Percentiles rank a stretch among this genome's conserved stretches.
Evolutionary conservation across 2,329 filamentous ascomycete genomes (phyloP).

Genomic region (Hymenoscyphus occultus): DNA sequence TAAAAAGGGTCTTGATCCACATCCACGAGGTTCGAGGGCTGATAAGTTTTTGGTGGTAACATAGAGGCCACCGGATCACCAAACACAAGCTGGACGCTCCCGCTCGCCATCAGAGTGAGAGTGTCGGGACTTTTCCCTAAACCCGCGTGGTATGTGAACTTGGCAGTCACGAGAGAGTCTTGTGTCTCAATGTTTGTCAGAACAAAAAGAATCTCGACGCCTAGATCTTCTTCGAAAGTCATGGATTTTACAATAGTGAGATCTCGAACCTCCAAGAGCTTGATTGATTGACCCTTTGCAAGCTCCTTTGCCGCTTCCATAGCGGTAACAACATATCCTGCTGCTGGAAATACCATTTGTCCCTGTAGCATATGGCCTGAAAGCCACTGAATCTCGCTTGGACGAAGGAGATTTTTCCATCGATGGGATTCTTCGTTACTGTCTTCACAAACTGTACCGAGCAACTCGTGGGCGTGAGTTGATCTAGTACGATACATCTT

Average conservation of each 20-base stretch:
- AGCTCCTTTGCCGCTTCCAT: conserved; percentile 41
- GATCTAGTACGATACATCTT: conserved; percentile 13
- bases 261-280: conserved; percentile 32
- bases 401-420: conserved; percentile 20
- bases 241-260: conserved; percentile 21
- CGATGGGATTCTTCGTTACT: conserved; percentile 14
- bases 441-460: conserved; percentile 10
- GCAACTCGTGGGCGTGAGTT: conserved; percentile 17
- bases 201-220: conserved; percentile 16
- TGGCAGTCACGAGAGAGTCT: not conserved
- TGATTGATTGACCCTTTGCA: conserved; percentile 9
- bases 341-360: conserved; percentile 43
- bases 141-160: conserved; percentile 10
- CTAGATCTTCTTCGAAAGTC: conserved; percentile 16
- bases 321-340: conserved; percentile 49
- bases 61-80: not conserved
- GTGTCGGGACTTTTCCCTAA: not conserved
- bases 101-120: conserved; percentile 9
- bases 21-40: conserved; percentile 11
- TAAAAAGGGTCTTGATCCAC: conserved; percentile 21
- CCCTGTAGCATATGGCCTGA: conserved; percentile 43
- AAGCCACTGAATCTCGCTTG: conserved; percentile 43
- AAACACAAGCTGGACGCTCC: conserved; percentile 7
- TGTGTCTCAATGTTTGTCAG: conserved; percentile 13
- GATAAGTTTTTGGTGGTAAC: not conserved